These are phyloP conservation scores for Saprolegnia diclina DNA, from an alignment of 352 stramenopile genomes.

Conservation along the genomic window DNA sequence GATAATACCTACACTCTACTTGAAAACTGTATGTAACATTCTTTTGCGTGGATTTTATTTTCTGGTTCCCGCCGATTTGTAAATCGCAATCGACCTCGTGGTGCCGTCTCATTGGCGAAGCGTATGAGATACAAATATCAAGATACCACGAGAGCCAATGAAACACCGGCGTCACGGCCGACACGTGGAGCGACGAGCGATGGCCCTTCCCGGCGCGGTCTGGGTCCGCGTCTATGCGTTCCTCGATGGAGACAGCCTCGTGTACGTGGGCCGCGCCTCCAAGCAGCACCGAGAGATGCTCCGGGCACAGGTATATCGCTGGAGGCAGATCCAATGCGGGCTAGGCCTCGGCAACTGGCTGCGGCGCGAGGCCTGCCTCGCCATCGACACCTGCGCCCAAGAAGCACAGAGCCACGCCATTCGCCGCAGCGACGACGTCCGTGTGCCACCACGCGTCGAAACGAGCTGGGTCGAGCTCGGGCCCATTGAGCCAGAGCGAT, in stretches of 20 bases:
- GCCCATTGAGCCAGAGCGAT: background rate
- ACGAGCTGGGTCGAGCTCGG: constrained; percentile 17
- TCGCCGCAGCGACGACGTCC: constrained; percentile 16
- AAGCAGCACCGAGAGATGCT: background rate
- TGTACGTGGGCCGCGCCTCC: background rate
- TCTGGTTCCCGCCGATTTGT: too few species aligned
- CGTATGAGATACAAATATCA: background rate
- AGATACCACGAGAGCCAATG: background rate
- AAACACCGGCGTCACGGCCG: background rate
- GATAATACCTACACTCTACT: too few species aligned
- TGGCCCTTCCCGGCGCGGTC: background rate
- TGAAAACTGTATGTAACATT: too few species aligned
- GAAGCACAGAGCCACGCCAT: constrained; percentile 17
- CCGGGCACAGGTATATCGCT: background rate
- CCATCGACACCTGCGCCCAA: constrained; percentile 5
- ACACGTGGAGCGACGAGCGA: background rate
- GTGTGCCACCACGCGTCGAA: constrained; percentile 22
- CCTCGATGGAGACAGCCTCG: background rate
- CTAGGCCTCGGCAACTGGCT: constrained; percentile 8
- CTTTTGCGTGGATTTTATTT: too few species aligned
- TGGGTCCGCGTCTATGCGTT: background rate
- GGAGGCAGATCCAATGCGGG: constrained; percentile 11
- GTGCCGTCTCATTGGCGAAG: background rate
- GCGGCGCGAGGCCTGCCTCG: background rate
- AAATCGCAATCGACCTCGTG: background rate